Evolutionary conservation across 1,139 yeast genomes (phyloP).

Genomic region (Zygoascus hellenicus): DNA sequence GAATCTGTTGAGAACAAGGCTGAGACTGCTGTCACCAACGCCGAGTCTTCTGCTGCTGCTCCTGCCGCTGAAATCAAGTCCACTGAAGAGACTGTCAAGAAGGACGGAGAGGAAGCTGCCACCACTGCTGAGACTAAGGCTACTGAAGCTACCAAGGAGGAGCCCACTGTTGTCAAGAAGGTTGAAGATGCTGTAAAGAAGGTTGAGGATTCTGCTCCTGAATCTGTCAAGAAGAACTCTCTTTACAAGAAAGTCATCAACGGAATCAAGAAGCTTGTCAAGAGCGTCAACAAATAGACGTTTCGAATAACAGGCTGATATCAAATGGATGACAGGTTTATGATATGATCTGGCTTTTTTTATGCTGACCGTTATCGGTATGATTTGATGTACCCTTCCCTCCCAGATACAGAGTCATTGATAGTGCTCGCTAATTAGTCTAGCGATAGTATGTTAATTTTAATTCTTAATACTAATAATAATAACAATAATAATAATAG

Average conservation of each 20-base stretch:
- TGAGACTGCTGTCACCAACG: conserved; percentile 15
- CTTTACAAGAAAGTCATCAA: conserved; percentile 46
- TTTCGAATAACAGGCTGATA: too few species aligned
- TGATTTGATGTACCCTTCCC: too few species aligned
- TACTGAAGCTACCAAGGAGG: conserved; percentile 19
- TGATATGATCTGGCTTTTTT: too few species aligned
- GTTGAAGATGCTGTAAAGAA: conserved; percentile 21
- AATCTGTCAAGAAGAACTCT: conserved; percentile 40
- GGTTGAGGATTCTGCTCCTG: conserved; percentile 22
- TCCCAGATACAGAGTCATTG: too few species aligned
- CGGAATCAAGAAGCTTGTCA: conserved; percentile 44
- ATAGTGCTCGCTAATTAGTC: too few species aligned
- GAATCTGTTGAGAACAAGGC: conserved; percentile 10
- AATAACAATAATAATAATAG: too few species aligned
- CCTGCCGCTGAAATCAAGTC: conserved; percentile 12
- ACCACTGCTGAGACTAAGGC: conserved; percentile 8
- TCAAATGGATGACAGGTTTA: too few species aligned
- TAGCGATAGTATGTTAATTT: too few species aligned
- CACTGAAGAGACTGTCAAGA: conserved; percentile 24
- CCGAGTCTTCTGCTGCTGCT: conserved; percentile 13
- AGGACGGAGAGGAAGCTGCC: conserved; percentile 16
- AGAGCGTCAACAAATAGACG: conserved; percentile 36
- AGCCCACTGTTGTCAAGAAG: conserved; percentile 18
- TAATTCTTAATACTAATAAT: too few species aligned
- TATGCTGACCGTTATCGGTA: too few species aligned